Conservation (phyloP, 495 filamentous ascomycete species). For the Astrothelium subdiscretum region DNA sequence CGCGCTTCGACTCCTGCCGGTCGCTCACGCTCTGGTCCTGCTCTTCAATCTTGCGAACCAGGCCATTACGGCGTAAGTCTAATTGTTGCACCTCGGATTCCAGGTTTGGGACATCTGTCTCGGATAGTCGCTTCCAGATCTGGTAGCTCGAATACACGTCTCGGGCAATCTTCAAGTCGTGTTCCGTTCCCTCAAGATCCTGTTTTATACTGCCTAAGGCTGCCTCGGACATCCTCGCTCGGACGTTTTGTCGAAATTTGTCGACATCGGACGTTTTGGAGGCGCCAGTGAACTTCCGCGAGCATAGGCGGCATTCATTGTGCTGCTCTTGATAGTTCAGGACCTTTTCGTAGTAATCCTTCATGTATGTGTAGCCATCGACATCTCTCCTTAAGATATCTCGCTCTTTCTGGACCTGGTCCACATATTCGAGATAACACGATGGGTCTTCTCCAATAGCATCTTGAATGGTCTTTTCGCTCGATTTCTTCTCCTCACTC, state of each 20-base stretch:
- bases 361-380: constrained; percentile 47
- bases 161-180: constrained; percentile 45
- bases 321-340: constrained; percentile 42
- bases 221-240: constrained; percentile 44
- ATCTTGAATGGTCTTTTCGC: constrained; percentile 41
- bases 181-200: constrained; percentile 40
- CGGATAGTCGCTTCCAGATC: constrained; percentile 53
- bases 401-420: constrained; percentile 47
- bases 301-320: constrained; percentile 62
- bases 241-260: constrained; percentile 48
- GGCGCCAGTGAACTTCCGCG: constrained; percentile 44
- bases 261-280: constrained; percentile 27
- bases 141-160: constrained; percentile 57
- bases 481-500: constrained; percentile 49
- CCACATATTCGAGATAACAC: constrained; percentile 40
- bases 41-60: constrained; percentile 57
- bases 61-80: constrained; percentile 41
- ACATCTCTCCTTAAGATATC: constrained; percentile 51
- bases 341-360: constrained; percentile 52
- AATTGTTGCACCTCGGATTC: constrained; percentile 47
- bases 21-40: constrained; percentile 60
- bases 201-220: constrained; percentile 36
- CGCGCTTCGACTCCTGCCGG: constrained; percentile 51
- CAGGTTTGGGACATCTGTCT: constrained; percentile 58
- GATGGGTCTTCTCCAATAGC: constrained; percentile 42